Percentiles rank a stretch among this genome's conserved stretches.
These are phyloP conservation scores for Mucor irregularis DNA, from an alignment of 371 early-diverging fungal genomes.

Conservation along the genomic window DNA sequence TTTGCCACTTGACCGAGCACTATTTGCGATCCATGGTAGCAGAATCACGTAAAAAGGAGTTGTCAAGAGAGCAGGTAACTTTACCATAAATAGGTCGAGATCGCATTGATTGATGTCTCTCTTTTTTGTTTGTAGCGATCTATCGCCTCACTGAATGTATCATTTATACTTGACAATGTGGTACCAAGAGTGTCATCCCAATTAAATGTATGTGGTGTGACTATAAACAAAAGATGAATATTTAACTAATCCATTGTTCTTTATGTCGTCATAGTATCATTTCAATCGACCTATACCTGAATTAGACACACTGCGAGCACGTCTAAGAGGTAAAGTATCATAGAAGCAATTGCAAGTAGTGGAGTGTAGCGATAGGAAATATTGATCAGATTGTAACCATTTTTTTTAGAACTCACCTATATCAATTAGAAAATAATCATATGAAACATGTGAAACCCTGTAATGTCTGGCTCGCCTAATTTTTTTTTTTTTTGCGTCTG, in stretches of 20 bases:
- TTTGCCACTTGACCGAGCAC: slow-evolving; percentile 41
- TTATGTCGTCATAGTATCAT: slow-evolving; percentile 38
- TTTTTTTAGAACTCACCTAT: slow-evolving; percentile 23
- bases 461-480: background rate
- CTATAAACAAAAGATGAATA: background rate
- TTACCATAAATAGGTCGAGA: background rate
- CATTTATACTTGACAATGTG: slow-evolving; percentile 62
- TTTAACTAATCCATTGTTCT: background rate
- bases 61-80: slow-evolving; percentile 43
- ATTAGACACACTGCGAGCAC: slow-evolving; percentile 58
- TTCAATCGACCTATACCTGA: slow-evolving; percentile 69
- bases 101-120: background rate
- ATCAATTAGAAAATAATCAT: slow-evolving; percentile 10
- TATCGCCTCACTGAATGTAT: slow-evolving; percentile 58
- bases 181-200: slow-evolving; percentile 62
- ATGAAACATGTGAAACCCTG: slow-evolving; percentile 20
- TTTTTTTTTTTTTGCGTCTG: slow-evolving; percentile 6
- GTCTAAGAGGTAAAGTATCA: slow-evolving; percentile 60
- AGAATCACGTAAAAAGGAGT: slow-evolving; percentile 30
- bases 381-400: no score
- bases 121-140: slow-evolving; percentile 35
- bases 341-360: no score
- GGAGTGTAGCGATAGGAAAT: no score
- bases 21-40: slow-evolving; percentile 42
- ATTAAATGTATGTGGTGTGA: slow-evolving; percentile 44